Conservation (phyloP, 805 yeast genomes). For the Danielozyma ontarioensis region DNA sequence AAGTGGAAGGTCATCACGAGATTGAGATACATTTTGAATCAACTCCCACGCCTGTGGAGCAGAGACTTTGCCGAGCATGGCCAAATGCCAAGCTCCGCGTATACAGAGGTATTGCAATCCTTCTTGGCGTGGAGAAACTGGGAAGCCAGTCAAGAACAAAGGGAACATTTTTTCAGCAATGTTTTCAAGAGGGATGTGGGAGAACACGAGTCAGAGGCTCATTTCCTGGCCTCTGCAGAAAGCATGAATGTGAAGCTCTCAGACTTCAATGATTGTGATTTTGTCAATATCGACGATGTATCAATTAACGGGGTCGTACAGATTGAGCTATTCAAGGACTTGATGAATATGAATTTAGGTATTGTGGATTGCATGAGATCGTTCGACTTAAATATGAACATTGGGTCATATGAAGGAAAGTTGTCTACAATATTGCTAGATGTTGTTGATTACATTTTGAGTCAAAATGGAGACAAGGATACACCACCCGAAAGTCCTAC, state of each 20-base stretch:
- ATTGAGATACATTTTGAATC: slow-evolving; percentile 64
- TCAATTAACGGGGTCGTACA: neutral
- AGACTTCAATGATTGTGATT: slow-evolving; percentile 10
- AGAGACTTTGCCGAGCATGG: slow-evolving; percentile 27
- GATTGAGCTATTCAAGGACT: slow-evolving; percentile 3
- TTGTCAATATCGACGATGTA: slow-evolving; percentile 9
- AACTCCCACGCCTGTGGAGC: slow-evolving; percentile 53
- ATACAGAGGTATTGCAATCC: slow-evolving; percentile 47
- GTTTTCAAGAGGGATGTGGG: slow-evolving; percentile 29
- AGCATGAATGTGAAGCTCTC: neutral
- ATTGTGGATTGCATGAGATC: slow-evolving; percentile 4
- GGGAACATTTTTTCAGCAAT: slow-evolving; percentile 48
- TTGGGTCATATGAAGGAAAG: slow-evolving; percentile 14
- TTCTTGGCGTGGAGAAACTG: slow-evolving; percentile 85
- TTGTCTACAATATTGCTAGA: slow-evolving; percentile 11
- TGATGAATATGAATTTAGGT: slow-evolving; percentile 5
- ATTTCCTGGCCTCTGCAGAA: neutral
- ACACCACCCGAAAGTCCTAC: slow-evolving; percentile 1
- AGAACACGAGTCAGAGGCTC: neutral
- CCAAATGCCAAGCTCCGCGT: slow-evolving; percentile 49
- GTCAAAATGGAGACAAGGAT: too few relatives aligned
- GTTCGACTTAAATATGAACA: slow-evolving; percentile 7
- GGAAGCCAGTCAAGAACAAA: slow-evolving; percentile 70
- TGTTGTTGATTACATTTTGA: too few relatives aligned
- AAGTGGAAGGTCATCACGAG: slow-evolving; percentile 86